Percentiles rank a stretch among this genome's conserved stretches.
phyloP scores from a whole-genome alignment of 2,329 filamentous ascomycete genomes.

The Stagonosporopsis chrysanthemi region DNA sequence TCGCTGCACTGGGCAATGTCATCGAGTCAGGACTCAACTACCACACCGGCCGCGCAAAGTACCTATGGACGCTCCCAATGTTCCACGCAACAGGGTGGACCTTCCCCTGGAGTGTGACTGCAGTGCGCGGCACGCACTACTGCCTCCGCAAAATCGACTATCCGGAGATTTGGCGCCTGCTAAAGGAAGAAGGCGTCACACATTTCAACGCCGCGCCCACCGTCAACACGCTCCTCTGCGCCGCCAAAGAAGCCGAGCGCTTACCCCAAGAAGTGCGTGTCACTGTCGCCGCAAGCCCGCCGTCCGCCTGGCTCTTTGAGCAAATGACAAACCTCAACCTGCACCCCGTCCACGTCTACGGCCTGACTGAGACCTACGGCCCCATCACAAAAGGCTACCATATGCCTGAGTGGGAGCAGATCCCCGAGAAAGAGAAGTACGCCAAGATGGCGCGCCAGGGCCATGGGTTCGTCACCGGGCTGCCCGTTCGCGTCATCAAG shows the following conservation, averaged over 20 bases:
- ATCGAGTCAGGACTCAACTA: conserved; percentile 87
- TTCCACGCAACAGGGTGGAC: conserved; percentile 78
- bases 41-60: conserved; percentile 73
- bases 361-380: conserved; percentile 86
- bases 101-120: conserved; percentile 92
- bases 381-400: conserved; percentile 94
- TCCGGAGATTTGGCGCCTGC: conserved; percentile 84
- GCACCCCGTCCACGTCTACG: conserved; percentile 91
- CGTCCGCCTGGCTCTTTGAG: conserved; percentile 88
- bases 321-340: conserved; percentile 90
- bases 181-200: conserved; percentile 86
- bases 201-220: conserved; percentile 97
- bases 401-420: conserved; percentile 81
- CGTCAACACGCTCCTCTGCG: conserved; percentile 92
- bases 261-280: conserved; percentile 78
- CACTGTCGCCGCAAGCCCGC: conserved; percentile 91
- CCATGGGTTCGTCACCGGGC: conserved; percentile 84
- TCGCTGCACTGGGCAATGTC: conserved; percentile 84
- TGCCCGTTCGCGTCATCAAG: conserved; percentile 84
- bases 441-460: conserved; percentile 92
- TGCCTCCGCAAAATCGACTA: conserved; percentile 97
- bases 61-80: conserved; percentile 94
- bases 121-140: conserved; percentile 92
- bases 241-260: conserved; percentile 74
- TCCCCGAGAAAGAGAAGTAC: conserved; percentile 80